Conservation (phyloP, 2,329 filamentous ascomycete genomes). For the Capronia epimyces region DNA sequence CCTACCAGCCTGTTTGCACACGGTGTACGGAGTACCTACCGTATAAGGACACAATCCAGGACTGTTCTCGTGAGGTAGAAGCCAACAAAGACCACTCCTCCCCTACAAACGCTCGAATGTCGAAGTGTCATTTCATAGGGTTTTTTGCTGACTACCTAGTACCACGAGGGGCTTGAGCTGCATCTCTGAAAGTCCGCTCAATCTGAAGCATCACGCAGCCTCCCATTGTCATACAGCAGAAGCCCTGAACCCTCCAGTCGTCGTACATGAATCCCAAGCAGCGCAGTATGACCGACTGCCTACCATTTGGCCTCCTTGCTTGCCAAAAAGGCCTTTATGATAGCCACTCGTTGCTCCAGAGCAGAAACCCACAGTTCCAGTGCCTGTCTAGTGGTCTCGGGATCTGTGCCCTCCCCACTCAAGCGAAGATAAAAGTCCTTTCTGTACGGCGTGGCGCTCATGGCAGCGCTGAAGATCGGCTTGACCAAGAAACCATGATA, state of each 20-base stretch:
- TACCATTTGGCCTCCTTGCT: slow-evolving; percentile 49
- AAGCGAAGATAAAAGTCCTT: slow-evolving; percentile 91
- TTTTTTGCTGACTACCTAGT: too few species aligned
- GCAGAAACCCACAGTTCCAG: slow-evolving; percentile 68
- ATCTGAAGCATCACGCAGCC: neutral
- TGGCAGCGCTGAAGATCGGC: slow-evolving; percentile 86
- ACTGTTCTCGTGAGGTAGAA: too few species aligned
- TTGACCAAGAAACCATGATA: slow-evolving; percentile 87
- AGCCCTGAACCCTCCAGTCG: neutral
- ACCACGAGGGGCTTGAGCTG: too few species aligned
- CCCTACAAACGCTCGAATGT: too few species aligned
- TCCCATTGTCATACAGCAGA: neutral
- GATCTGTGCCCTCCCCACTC: slow-evolving; percentile 42
- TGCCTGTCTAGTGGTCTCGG: slow-evolving; percentile 55
- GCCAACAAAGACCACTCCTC: too few species aligned
- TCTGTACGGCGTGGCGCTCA: slow-evolving; percentile 88
- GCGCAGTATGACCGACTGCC: neutral
- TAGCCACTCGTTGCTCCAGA: slow-evolving; percentile 70
- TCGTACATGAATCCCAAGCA: too few species aligned
- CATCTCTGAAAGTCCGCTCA: too few species aligned
- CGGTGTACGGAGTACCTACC: too few species aligned
- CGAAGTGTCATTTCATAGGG: too few species aligned
- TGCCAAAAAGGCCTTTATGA: slow-evolving; percentile 62
- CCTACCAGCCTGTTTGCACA: neutral
- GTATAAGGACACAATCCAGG: too few species aligned